Conservation (phyloP, 768 basidiomycete species). For the Tricholoma furcatifolium region DNA sequence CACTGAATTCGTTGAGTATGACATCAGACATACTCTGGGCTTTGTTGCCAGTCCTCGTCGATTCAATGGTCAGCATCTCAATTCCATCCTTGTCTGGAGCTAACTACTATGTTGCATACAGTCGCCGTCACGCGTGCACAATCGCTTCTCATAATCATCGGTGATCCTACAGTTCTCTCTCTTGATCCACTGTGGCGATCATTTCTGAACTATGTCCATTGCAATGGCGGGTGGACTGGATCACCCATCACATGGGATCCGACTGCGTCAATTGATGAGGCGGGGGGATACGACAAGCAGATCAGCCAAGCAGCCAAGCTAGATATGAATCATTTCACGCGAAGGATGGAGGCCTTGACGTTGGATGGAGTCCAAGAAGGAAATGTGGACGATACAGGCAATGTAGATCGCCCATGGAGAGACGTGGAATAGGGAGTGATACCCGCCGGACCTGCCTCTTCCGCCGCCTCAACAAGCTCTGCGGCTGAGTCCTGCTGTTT, state of each 20-base stretch:
- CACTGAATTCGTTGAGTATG: conserved; percentile 44
- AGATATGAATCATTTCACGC: conserved; percentile 35
- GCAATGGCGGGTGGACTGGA: conserved; percentile 53
- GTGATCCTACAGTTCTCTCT: conserved; percentile 55
- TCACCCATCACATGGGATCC: conserved; percentile 34
- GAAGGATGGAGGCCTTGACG: conserved; percentile 26
- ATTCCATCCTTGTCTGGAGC: background rate
- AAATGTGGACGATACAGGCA: conserved; percentile 10
- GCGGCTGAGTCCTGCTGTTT: no score
- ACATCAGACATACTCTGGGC: conserved; percentile 54
- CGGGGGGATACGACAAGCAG: conserved; percentile 21
- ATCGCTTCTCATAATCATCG: conserved; percentile 61
- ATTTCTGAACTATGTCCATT: conserved; percentile 57
- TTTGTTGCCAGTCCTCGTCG: conserved; percentile 56
- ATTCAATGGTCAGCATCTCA: conserved; percentile 48
- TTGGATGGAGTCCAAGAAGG: conserved; percentile 14
- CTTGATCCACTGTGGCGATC: conserved; percentile 59
- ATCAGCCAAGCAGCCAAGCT: conserved; percentile 22
- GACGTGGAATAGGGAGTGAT: conserved; percentile 14
- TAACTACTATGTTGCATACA: conserved; percentile 19
- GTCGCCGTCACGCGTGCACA: conserved; percentile 69
- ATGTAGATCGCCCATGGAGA: conserved; percentile 22
- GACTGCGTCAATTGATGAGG: conserved; percentile 16
- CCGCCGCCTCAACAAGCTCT: no score
- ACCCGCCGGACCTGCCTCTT: no score